Evolutionary conservation across 2,329 filamentous ascomycete species (phyloP), one percentile per base, ranked within the genome.

Genomic region (Ophiostoma pallidulum): DNA sequence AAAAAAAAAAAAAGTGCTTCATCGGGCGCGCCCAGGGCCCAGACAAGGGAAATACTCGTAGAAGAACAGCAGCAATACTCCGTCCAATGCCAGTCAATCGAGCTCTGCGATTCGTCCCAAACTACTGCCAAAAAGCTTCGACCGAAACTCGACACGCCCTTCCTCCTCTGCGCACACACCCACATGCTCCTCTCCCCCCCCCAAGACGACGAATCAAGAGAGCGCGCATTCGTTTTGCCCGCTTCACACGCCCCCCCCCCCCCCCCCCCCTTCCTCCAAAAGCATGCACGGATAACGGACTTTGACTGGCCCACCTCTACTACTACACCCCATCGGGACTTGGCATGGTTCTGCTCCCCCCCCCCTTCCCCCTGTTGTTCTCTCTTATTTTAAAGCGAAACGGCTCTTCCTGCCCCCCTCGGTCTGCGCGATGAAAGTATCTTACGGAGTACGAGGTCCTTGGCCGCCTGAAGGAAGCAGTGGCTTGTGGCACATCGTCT

Each of bases 241-340:
- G 26, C 35, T 26, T 32, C 26, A 22, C 32, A 38, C n/a, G 35
- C 26, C 26, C 19, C 43, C 33, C 29, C 24, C 38, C n/a, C n/a
- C n/a, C n/a, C n/a, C n/a, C n/a, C n/a, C n/a, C 32, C 31, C 35
- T 44, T 37, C 31, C 24, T 38, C 32, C 47, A 36, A 41, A 41
- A n/a, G 26, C 48, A 49, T 49, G 48, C 48, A 49, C 48, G 42
- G 48, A 49, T 49, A 49, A 42, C 48, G 38, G 38, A 45, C 42
- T 49, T 45, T 45, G 42, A 38, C 32, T 45, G 38, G 16, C 32
- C 48, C 48, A 49, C 48, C 24, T 16, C 29, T 24, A 31, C 18
- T 49, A 41, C 47, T 45, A 49, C 47, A 45, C 37, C 33, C 47
- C 36, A 41, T 36, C 47, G 44, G 41, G 47, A 35, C 33, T 41